Base-by-base conservation (phyloP, 2,329 filamentous ascomycete species). In the Coniochaeta sp. region DNA sequence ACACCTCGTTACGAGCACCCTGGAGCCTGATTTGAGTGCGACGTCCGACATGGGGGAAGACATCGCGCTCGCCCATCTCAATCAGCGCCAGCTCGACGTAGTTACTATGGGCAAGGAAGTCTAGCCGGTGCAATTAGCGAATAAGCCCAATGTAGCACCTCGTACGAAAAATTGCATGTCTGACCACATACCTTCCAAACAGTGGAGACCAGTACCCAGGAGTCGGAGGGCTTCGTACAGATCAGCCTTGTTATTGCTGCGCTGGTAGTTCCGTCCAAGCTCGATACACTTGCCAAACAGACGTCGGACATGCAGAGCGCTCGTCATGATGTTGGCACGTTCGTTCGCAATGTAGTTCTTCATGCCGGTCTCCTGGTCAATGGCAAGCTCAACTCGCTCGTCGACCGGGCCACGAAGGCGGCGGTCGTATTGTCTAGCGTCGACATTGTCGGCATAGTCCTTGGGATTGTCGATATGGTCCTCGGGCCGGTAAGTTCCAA, bases 341-440 rank as follows among this genome's bases (percentile, higher is more conserved):
- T 97, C 93, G 64, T 92, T 92, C 43, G 93, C 91, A 73, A 97
- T 97, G 75, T 97, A 97, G 73, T 93, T 95, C 78, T 98, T 98
- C 76, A 96, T 80, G 67, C 89, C 89, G 6, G 87, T 88, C 59
- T 85, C 77, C 1, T 84, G 81, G 67, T 98, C 91, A 67, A 98
- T 83, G 54, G 83, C 84, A 38, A 97, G 81, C 76, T 97, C 93
- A 58, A 85, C 81, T 28, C 80, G 70, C 76, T 96, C 91, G 65
- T 96, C 84, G 54, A 98, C 80, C 0, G 90, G 91, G 1, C 87
- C 91, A 70, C 93, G 89, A 58, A 97, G 87, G 65, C 90, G 87
- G 59, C 74, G 79, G 70, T 97, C 89, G 71, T 95, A 96, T 65
- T 89, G 81, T 44, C 89, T 85, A 57, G 93, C 92, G 76, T 97